Percentiles rank a stretch among this genome's conserved stretches.
Evolutionary conservation across 2,329 filamentous ascomycete species (phyloP).

Genomic region (Coniochaeta sp.): DNA sequence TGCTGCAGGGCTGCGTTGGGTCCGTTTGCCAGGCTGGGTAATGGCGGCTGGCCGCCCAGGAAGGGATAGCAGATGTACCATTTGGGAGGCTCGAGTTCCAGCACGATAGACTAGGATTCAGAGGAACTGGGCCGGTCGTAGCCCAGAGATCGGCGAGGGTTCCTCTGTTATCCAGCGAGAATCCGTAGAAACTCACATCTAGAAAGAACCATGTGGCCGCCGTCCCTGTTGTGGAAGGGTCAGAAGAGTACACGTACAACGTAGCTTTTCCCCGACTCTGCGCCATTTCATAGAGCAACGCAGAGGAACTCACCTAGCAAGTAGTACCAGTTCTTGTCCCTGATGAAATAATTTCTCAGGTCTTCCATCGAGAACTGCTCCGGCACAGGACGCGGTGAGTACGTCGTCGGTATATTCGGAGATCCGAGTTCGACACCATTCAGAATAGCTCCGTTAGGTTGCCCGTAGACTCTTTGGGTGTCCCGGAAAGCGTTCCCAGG

Average conservation of each 20-base stretch:
- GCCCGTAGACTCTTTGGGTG: slow-evolving; percentile 51
- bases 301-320: slow-evolving; percentile 27
- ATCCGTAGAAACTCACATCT: slow-evolving; percentile 51
- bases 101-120: slow-evolving; percentile 33
- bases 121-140: slow-evolving; percentile 21
- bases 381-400: slow-evolving; percentile 25
- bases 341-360: slow-evolving; percentile 42
- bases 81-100: slow-evolving; percentile 36
- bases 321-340: slow-evolving; percentile 38
- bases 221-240: slow-evolving; percentile 22
- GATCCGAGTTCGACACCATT: slow-evolving; percentile 23
- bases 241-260: neutral
- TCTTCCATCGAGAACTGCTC: slow-evolving; percentile 42
- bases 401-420: slow-evolving; percentile 3
- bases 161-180: slow-evolving; percentile 39
- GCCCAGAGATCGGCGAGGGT: slow-evolving; percentile 36
- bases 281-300: no score
- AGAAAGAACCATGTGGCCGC: slow-evolving; percentile 45
- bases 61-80: slow-evolving; percentile 35
- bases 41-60: slow-evolving; percentile 30
- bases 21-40: slow-evolving; percentile 42
- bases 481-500: slow-evolving; percentile 51
- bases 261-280: neutral
- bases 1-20: slow-evolving; percentile 38
- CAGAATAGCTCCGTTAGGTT: slow-evolving; percentile 18